These are phyloP conservation scores for Lolium rigidum DNA, from an alignment of 176 grass and related monocot genomes.

Conservation along the genomic window DNA sequence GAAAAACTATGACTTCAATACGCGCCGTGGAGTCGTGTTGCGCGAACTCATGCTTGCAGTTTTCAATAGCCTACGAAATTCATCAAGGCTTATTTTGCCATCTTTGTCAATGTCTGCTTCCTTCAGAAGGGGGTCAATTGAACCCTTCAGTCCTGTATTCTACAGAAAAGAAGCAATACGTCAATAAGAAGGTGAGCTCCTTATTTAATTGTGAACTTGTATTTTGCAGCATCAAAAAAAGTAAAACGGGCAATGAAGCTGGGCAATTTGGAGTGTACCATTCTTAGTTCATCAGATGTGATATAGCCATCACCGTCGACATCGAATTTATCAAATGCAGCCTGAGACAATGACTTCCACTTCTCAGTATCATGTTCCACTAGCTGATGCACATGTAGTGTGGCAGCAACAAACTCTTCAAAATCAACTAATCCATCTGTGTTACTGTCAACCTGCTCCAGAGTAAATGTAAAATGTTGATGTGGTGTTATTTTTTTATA, in stretches of 20 bases:
- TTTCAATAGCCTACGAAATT: constrained; percentile 91
- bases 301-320: constrained; percentile 91
- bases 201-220: not conserved
- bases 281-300: constrained; percentile 89
- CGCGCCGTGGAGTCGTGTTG: constrained; percentile 49
- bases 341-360: constrained; percentile 78
- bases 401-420: constrained; percentile 90
- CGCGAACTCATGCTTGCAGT: constrained; percentile 87
- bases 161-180: constrained; percentile 42
- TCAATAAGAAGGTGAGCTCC: constrained; percentile 23
- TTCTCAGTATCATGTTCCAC: constrained; percentile 85
- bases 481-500: not conserved
- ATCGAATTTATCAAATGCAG: constrained; percentile 94
- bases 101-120: constrained; percentile 96
- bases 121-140: constrained; percentile 81
- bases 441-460: constrained; percentile 87
- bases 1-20: constrained; percentile 26
- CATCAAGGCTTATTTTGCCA: constrained; percentile 92
- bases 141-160: constrained; percentile 89
- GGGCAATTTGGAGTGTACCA: constrained; percentile 54
- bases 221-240: not conserved
- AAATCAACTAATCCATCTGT: constrained; percentile 98
- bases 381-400: constrained; percentile 89
- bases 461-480: constrained; percentile 23
- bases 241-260: not conserved